These are phyloP conservation scores for Aspergillus affinis DNA, from an alignment of 495 filamentous ascomycete species.

Conservation along the genomic window DNA sequence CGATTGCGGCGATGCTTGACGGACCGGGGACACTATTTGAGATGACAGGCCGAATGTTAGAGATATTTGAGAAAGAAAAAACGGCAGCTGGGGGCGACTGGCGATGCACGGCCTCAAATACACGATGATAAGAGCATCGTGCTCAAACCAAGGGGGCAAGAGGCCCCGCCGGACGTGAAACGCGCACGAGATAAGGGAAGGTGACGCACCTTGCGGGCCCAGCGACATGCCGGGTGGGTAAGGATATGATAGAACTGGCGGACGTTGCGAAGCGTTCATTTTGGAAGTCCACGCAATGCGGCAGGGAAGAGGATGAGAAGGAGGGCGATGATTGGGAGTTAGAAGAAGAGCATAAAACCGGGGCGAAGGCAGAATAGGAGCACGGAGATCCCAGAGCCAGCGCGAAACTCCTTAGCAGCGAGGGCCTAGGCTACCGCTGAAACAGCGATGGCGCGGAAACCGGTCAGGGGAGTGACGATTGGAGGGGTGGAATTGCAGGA, in stretches of 20 bases:
- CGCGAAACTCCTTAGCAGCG: neutral
- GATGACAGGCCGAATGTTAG: slow-evolving; percentile 3
- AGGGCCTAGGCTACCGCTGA: slow-evolving; percentile 12
- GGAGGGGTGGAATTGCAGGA: slow-evolving; percentile 15
- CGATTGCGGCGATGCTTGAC: slow-evolving; percentile 45
- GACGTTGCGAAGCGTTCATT: slow-evolving; percentile 41
- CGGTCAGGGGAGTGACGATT: slow-evolving; percentile 14
- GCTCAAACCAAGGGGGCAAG: slow-evolving; percentile 7
- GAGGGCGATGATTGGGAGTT: slow-evolving; percentile 17
- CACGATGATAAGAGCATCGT: slow-evolving; percentile 2
- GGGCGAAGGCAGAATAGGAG: slow-evolving; percentile 8
- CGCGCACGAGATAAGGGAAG: slow-evolving; percentile 11
- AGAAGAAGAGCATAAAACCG: slow-evolving; percentile 14
- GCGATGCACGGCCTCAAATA: slow-evolving; percentile 17
- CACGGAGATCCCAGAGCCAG: slow-evolving; percentile 1
- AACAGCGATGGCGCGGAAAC: slow-evolving; percentile 27
- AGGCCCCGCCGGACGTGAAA: slow-evolving; percentile 22
- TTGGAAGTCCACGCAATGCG: slow-evolving; percentile 23
- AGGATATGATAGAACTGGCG: slow-evolving; percentile 29
- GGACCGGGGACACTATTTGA: slow-evolving; percentile 14
- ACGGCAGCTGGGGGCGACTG: neutral
- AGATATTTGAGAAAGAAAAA: slow-evolving; percentile 8
- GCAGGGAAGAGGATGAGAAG: slow-evolving; percentile 18
- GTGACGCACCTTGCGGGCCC: slow-evolving; percentile 42
- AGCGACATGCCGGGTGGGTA: slow-evolving; percentile 42